Evolutionary conservation across 2,329 filamentous ascomycete species (phyloP).

Genomic region (Epichloe gansuensis): DNA sequence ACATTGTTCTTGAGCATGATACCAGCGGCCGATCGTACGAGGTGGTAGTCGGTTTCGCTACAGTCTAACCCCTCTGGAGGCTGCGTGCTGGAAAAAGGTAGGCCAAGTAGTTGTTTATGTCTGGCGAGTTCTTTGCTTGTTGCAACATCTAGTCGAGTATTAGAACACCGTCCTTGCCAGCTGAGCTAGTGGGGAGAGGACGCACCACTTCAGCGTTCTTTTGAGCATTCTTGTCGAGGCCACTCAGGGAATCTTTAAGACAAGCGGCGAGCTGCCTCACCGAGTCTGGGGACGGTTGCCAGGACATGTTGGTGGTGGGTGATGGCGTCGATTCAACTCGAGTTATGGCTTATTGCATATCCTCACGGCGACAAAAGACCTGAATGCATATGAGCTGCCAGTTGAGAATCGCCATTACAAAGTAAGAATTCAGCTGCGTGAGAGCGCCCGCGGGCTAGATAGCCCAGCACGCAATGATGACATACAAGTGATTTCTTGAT

Average conservation of each 20-base stretch:
- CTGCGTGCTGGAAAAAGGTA: slow-evolving; percentile 67
- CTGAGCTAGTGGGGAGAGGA: not conserved
- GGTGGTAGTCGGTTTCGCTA: slow-evolving; percentile 50
- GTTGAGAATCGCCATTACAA: not conserved
- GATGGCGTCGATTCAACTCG: not conserved
- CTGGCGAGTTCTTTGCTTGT: slow-evolving; percentile 76
- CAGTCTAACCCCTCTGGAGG: slow-evolving; percentile 48
- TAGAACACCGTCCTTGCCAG: slow-evolving; percentile 1
- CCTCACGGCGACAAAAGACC: not conserved
- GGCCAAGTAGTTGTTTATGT: slow-evolving; percentile 94
- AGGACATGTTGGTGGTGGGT: slow-evolving; percentile 53
- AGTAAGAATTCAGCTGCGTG: not conserved
- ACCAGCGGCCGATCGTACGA: slow-evolving; percentile 75
- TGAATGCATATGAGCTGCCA: not conserved
- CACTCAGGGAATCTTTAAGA: slow-evolving; percentile 84
- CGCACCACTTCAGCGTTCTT: slow-evolving; percentile 82
- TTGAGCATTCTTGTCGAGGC: slow-evolving; percentile 65
- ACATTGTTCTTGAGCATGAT: slow-evolving; percentile 96
- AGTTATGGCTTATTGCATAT: not conserved
- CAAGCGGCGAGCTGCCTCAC: slow-evolving; percentile 80
- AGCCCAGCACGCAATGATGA: not conserved
- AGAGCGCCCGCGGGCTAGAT: not conserved
- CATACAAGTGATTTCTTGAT: not conserved
- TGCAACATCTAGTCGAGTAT: slow-evolving; percentile 62
- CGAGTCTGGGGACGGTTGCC: slow-evolving; percentile 82